These are phyloP conservation scores for Lentinula detonsa DNA, from an alignment of 768 basidiomycete genomes.

Conservation along the genomic window DNA sequence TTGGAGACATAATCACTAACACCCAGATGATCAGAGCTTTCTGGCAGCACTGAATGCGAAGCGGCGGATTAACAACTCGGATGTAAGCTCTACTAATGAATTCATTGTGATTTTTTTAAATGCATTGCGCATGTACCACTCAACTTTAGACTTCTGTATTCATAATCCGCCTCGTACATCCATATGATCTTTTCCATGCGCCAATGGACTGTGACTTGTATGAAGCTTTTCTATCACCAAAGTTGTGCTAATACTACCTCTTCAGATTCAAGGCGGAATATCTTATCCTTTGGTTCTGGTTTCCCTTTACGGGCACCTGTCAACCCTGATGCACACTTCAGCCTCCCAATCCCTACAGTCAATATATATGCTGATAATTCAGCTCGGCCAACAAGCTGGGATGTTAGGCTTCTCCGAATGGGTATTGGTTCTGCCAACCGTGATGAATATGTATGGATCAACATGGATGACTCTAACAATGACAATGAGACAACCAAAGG, in stretches of 20 bases:
- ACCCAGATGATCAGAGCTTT: background rate
- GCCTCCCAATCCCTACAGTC: background rate
- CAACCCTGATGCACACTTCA: background rate
- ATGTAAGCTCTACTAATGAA: background rate
- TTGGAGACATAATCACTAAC: background rate
- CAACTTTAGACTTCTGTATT: background rate
- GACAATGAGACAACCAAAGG: background rate
- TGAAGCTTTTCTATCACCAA: background rate
- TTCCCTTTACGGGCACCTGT: background rate
- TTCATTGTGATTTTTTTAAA: background rate
- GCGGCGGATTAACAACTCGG: background rate
- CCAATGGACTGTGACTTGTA: background rate
- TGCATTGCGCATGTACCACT: background rate
- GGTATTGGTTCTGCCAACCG: background rate
- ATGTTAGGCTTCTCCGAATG: background rate
- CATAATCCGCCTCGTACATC: background rate
- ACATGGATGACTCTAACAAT: background rate
- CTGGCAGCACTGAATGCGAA: background rate
- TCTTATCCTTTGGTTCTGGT: background rate
- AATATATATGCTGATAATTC: background rate
- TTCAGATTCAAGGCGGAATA: background rate
- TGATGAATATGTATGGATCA: background rate
- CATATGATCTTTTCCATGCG: background rate
- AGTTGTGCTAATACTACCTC: background rate
- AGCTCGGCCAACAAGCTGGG: background rate